These are phyloP conservation scores for Botrytis cinerea DNA, from an alignment of 2,329 filamentous ascomycete species.

Conservation along the genomic window DNA sequence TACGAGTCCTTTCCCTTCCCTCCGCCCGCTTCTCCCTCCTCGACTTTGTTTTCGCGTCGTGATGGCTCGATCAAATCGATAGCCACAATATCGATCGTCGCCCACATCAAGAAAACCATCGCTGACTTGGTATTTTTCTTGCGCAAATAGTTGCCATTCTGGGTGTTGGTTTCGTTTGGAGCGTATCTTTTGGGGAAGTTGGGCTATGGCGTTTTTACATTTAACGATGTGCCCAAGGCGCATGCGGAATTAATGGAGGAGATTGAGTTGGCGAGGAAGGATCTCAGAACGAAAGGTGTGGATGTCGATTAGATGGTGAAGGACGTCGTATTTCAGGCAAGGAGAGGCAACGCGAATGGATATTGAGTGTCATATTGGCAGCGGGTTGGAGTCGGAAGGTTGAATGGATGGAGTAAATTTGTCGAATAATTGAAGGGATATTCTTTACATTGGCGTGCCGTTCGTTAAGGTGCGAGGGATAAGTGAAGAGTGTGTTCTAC, in stretches of 20 bases:
- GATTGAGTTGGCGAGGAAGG: slow-evolving; percentile 74
- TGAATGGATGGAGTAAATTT: slow-evolving; percentile 11
- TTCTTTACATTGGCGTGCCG: neutral
- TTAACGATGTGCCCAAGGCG: slow-evolving; percentile 92
- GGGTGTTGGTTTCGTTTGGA: slow-evolving; percentile 86
- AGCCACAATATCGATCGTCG: slow-evolving; percentile 18
- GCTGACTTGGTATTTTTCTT: slow-evolving; percentile 21
- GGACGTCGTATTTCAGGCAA: neutral
- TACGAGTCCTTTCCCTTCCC: slow-evolving; percentile 26
- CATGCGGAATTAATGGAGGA: slow-evolving; percentile 86
- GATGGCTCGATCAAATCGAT: slow-evolving; percentile 19
- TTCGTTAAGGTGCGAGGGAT: neutral
- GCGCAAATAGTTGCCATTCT: slow-evolving; percentile 76
- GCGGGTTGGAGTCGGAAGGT: neutral
- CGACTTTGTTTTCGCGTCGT: slow-evolving; percentile 21
- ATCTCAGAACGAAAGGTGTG: slow-evolving; percentile 73
- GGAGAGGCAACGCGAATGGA: neutral
- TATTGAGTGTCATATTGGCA: neutral
- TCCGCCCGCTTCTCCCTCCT: slow-evolving; percentile 5
- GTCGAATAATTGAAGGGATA: slow-evolving; percentile 20
- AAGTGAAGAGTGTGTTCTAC: neutral
- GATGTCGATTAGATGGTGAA: slow-evolving; percentile 46
- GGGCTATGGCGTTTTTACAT: slow-evolving; percentile 89
- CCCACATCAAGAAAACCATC: slow-evolving; percentile 21
- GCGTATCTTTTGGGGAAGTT: slow-evolving; percentile 90